Evolutionary conservation across 306 rosid species (phyloP), one percentile per base, ranked within the genome.

Genomic region (Cucurbita maxima): DNA sequence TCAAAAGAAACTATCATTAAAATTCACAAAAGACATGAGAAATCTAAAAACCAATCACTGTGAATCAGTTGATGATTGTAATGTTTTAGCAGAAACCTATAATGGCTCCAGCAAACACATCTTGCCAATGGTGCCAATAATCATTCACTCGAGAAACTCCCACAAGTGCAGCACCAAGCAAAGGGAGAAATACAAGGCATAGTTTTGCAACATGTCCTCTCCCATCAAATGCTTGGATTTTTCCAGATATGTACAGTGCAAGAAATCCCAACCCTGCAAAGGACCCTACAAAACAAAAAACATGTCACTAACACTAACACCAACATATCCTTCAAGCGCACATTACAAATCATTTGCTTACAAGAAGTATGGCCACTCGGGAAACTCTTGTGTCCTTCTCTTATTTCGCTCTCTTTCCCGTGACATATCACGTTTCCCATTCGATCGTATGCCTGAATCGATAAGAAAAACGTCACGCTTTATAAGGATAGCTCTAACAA

Each of bases 61-160:
- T 15, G 9, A 62, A 16, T 19, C 53, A 45, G 3, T 45, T 45
- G 51, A 2, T 45, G 51, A 2, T 45, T 45, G 51, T 13, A 52
- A 52, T 16, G 56, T 52, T 52, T 52, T 19, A 2, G 18, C 34
- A 19, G 79, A 54, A 58, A 92, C 98, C 98, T 72, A 93, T 57
- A 67, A 93, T 57, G 10, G 86, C 92, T 63, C 96, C 98, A 14
- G 88, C 88, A 59, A 93, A 90, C 10, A 93, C 97, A 75, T 93
- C 98, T 81, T 86, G 90, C 98, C 98, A 93, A 80, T 90, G 98
- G 80, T 93, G 98, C 98, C 98, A 90, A 77, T 93, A 93, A 79
- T 93, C 98, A 76, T 89, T 82, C 10, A 94, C 97, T 58, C 97
- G 75, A 43, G 98, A 90, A 76, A 94, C 75, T n/a, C 82, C 95